Percentiles rank a stretch among this genome's conserved stretches.
These are phyloP conservation scores for Endocalyx cinctus DNA, from an alignment of 2,329 filamentous ascomycete species.

Conservation along the genomic window DNA sequence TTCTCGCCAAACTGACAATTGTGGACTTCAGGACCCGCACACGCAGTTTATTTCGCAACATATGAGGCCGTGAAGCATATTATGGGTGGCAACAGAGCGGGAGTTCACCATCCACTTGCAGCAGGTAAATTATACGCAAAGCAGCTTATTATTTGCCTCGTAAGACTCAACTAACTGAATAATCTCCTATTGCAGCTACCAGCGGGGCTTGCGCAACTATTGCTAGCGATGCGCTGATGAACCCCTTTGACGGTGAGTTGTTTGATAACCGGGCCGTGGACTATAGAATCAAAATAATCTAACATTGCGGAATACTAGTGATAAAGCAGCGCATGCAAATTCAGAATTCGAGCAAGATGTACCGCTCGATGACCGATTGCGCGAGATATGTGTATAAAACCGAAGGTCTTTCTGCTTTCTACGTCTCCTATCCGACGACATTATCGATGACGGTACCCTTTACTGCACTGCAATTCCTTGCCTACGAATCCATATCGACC, in stretches of 20 bases:
- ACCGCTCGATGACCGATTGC: slow-evolving; percentile 82
- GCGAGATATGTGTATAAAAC: slow-evolving; percentile 80
- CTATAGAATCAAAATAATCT: too few relatives aligned
- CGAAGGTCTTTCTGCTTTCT: slow-evolving; percentile 89
- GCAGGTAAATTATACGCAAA: slow-evolving; percentile 64
- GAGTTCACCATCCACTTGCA: slow-evolving; percentile 86
- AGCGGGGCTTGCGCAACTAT: slow-evolving; percentile 95
- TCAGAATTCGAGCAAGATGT: slow-evolving; percentile 81
- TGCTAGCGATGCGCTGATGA: slow-evolving; percentile 97
- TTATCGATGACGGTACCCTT: slow-evolving; percentile 98
- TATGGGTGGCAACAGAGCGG: slow-evolving; percentile 85
- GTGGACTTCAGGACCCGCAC: slow-evolving; percentile 68
- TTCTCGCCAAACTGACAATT: slow-evolving; percentile 4
- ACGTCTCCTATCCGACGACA: slow-evolving; percentile 97
- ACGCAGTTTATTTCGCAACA: slow-evolving; percentile 97
- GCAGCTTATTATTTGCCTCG: too few relatives aligned
- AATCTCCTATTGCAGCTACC: slow-evolving; percentile 67
- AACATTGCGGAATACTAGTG: slow-evolving; percentile 58
- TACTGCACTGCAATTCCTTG: slow-evolving; percentile 93
- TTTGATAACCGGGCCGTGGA: too few relatives aligned
- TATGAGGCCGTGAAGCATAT: slow-evolving; percentile 96
- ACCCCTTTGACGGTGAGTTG: slow-evolving; percentile 90
- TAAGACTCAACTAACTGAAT: too few relatives aligned
- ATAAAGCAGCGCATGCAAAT: slow-evolving; percentile 99
- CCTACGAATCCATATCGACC: slow-evolving; percentile 95